Conservation (phyloP, 2,329 filamentous ascomycete genomes). For the Aspergillus sp. region DNA sequence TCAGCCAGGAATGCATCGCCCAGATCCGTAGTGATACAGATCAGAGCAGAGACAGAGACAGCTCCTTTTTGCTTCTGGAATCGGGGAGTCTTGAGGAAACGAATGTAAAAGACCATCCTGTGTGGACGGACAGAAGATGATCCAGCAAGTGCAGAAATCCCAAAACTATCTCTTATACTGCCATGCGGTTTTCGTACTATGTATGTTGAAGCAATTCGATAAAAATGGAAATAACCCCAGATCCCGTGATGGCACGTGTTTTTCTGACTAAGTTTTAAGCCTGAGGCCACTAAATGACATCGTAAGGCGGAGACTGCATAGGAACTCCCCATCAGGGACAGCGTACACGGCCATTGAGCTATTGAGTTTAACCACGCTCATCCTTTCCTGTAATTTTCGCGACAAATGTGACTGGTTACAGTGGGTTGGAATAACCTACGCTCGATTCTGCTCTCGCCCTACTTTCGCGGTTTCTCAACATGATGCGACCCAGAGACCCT, state of each 20-base stretch:
- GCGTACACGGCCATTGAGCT: neutral
- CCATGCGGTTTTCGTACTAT: neutral
- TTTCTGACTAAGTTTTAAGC: conserved; percentile 19
- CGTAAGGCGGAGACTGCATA: conserved; percentile 5
- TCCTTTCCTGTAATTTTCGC: neutral
- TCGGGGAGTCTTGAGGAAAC: conserved; percentile 59
- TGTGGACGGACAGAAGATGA: neutral
- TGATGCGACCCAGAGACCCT: conserved; percentile 65
- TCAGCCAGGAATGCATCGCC: conserved; percentile 57
- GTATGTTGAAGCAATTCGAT: neutral
- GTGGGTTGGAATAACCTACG: conserved; percentile 1
- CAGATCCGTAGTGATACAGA: conserved; percentile 63
- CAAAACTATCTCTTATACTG: neutral
- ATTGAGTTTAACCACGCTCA: neutral
- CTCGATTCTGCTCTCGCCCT: neutral
- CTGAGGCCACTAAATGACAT: conserved; percentile 16
- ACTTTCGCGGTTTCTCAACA: conserved; percentile 20
- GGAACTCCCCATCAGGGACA: neutral
- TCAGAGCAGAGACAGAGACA: conserved; percentile 43
- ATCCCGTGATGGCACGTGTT: conserved; percentile 12
- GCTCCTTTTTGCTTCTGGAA: conserved; percentile 37
- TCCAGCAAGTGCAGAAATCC: neutral
- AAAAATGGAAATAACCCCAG: neutral
- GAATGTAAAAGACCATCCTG: conserved; percentile 55
- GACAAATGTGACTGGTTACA: neutral